Evolutionary conservation across 2,329 filamentous ascomycete genomes (phyloP), one percentile per base, ranked within the genome.

Genomic region (Cercospora janseana): DNA sequence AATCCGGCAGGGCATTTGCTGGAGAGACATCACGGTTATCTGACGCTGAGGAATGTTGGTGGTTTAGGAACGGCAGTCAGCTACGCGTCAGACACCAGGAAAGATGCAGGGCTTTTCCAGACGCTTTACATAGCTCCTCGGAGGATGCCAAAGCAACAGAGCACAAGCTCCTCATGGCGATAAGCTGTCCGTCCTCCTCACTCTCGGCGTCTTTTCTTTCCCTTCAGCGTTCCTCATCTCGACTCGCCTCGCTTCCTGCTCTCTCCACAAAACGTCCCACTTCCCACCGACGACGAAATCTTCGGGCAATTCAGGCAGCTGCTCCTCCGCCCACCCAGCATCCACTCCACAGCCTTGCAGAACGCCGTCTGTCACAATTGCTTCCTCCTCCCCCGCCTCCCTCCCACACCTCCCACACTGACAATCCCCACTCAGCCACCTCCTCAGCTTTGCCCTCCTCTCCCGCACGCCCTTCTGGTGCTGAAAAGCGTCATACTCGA

Each of bases 361-460:
- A n/a, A n/a, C 2, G 4, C 6, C 12, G 4, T n/a, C 16, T 12
- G 6, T 18, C 26, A 21, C 32, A 2, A 4, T 15, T 18, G 31
- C 35, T 15, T 31, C 34, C 35, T 37, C 32, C n/a, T n/a, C 13
- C 9, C 27, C 29, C 27, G 60, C 60, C 38, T 66, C 64, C n/a
- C 56, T 41, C 18, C 58, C 37, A 41, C 64, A 67, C 27, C 58
- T 57, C 26, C 31, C 44, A 32, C 64, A 67, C 38, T 50, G 50
- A 45, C 64, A 67, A 24, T 54, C 51, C 3, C 46, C 56, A 28
- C 63, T 56, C 16, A 67, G 32, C 64, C 64, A 67, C 31, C 40
- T 51, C 20, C 46, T 13, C 40, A 66, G 52, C 23, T 48, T 41
- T 10, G 42, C 23, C 10, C 63, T 26, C 27, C 64, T 46, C 23